phyloP scores from a whole-genome alignment of 805 yeast genomes.

The Cyberlindnera petersonii region DNA sequence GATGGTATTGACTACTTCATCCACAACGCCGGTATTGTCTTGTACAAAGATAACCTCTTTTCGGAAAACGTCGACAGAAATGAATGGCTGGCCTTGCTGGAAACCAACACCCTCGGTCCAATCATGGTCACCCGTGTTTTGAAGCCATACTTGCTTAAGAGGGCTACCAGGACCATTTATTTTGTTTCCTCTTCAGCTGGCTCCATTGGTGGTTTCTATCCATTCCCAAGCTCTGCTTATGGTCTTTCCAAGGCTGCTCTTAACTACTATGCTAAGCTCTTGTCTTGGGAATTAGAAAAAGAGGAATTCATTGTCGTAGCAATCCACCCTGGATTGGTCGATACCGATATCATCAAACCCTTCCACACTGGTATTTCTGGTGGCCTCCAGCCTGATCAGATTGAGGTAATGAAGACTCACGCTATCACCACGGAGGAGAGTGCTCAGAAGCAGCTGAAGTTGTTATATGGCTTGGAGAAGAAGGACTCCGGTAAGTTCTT shows the following conservation, averaged over 20 bases:
- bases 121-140: conserved; percentile 2
- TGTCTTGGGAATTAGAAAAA: neutral
- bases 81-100: conserved; percentile 1
- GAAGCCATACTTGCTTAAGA: conserved; percentile 16
- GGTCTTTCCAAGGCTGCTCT: conserved; percentile 37
- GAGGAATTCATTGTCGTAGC: conserved; percentile 1
- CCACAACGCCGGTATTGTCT: conserved; percentile 18
- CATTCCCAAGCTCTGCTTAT: conserved; percentile 26
- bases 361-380: too few species aligned
- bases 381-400: too few species aligned
- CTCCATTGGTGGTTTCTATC: conserved; percentile 16
- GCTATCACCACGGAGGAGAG: too few species aligned
- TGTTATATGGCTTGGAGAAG: too few species aligned
- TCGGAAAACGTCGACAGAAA: neutral
- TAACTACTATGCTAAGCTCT: conserved; percentile 22
- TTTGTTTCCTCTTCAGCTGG: conserved; percentile 30
- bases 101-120: conserved; percentile 13
- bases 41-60: too few species aligned
- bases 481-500: too few species aligned
- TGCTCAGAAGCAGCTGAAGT: too few species aligned
- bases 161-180: conserved; percentile 23
- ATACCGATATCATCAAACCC: conserved; percentile 3
- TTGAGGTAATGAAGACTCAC: too few species aligned
- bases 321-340: conserved; percentile 2
- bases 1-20: conserved; percentile 16